These are phyloP conservation scores for Dacryopinax primogenitus DNA, from an alignment of 768 basidiomycete species.

Conservation along the genomic window DNA sequence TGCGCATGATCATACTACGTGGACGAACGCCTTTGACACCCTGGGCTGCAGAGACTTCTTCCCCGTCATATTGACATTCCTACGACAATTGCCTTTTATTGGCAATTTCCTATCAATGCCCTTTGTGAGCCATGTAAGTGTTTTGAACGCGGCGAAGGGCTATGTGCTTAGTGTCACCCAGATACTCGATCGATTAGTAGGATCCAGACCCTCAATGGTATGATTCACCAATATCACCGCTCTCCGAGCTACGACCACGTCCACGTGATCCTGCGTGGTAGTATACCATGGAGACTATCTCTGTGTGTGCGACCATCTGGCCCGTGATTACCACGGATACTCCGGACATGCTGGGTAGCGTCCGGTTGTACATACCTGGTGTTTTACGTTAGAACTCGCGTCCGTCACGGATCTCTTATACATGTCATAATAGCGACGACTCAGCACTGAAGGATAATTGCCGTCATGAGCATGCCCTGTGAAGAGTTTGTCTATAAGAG, in stretches of 20 bases:
- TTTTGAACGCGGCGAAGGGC: not conserved
- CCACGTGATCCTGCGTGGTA: not conserved
- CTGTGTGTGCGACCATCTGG: too few relatives aligned
- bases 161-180: conserved; percentile 13
- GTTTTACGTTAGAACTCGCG: too few relatives aligned
- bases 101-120: conserved; percentile 78
- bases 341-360: too few relatives aligned
- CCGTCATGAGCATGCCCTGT: too few relatives aligned
- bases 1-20: conserved; percentile 29
- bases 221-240: conserved; percentile 10
- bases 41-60: conserved; percentile 80
- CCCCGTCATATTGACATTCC: conserved; percentile 94
- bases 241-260: not conserved
- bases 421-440: too few relatives aligned
- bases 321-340: too few relatives aligned
- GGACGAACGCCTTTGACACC: not conserved
- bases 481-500: too few relatives aligned
- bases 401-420: too few relatives aligned
- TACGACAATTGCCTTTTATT: conserved; percentile 84
- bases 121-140: conserved; percentile 60
- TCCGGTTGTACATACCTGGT: too few relatives aligned
- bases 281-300: not conserved
- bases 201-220: conserved; percentile 29
- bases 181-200: conserved; percentile 29
- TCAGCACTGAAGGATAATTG: too few relatives aligned